phyloP scores from a whole-genome alignment of 73 alveolate genomes.

The Symbiodinium pilosum region DNA sequence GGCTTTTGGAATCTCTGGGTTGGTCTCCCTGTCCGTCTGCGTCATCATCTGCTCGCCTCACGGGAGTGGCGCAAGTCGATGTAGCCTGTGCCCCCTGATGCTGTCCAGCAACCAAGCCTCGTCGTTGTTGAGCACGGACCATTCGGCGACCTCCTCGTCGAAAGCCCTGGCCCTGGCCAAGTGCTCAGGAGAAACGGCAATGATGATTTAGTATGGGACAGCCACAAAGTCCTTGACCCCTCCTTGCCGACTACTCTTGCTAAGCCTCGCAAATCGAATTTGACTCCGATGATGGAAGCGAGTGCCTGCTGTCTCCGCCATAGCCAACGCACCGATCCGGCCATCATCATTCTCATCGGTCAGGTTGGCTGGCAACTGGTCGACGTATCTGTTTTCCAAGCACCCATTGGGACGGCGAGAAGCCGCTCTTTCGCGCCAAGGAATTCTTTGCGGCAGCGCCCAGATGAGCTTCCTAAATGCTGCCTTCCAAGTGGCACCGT shows the following conservation, averaged over 20 bases:
- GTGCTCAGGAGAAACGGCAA: constrained; percentile 4
- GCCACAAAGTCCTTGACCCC: not conserved
- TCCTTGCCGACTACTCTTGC: not conserved
- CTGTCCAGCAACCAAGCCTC: constrained; percentile 8
- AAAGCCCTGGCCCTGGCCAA: no score
- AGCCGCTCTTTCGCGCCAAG: not conserved
- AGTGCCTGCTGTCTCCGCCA: not conserved
- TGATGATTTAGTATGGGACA: not conserved
- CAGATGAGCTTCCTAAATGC: not conserved
- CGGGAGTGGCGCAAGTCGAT: no score
- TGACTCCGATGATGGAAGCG: not conserved
- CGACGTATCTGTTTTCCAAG: not conserved
- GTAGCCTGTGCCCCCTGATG: not conserved
- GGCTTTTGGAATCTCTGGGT: no score
- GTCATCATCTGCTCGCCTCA: no score
- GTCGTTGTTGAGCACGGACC: not conserved
- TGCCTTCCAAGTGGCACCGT: constrained; percentile 12
- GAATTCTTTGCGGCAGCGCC: not conserved
- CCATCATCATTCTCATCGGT: constrained; percentile 17
- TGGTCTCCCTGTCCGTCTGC: no score
- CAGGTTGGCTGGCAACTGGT: not conserved
- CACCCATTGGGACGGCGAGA: constrained; percentile 29
- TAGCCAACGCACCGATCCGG: constrained; percentile 4
- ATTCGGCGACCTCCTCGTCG: not conserved
- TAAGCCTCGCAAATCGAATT: not conserved